phyloP scores from a whole-genome alignment of 305 asterid genomes.

The Fraxinus greggii region DNA sequence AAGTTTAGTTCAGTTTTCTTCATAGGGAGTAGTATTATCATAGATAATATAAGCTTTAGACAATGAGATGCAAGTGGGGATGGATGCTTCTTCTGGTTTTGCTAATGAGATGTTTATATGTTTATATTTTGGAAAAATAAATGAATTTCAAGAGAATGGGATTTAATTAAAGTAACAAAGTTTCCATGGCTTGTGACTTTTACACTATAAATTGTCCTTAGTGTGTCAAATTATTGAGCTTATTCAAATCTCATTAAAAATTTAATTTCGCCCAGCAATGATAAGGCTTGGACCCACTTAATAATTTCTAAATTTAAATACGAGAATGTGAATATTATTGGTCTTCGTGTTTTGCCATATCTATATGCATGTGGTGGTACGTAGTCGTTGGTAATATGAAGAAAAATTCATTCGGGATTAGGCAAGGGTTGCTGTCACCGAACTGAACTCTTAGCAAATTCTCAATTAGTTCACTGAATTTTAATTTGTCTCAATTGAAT shows the following conservation, averaged over 20 bases:
- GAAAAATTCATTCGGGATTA: background rate
- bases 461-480: background rate
- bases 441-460: background rate
- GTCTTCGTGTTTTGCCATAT: background rate
- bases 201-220: background rate
- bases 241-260: background rate
- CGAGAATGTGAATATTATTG: background rate
- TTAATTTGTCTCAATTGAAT: background rate
- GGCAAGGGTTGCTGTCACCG: background rate
- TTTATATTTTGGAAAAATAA: conserved; percentile 39
- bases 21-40: conserved; percentile 37
- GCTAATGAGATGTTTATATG: conserved; percentile 54
- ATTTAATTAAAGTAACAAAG: conserved; percentile 6
- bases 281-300: background rate
- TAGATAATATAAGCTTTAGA: conserved; percentile 39
- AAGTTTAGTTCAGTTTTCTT: conserved; percentile 42
- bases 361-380: background rate
- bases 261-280: background rate
- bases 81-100: conserved; percentile 27
- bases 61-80: conserved; percentile 32
- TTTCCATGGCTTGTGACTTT: background rate
- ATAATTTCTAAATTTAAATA: background rate
- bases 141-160: conserved; percentile 37
- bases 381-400: background rate
- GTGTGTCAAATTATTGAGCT: background rate